Conservation (phyloP, 148 eudicot species). For the Polygonum maritimum region DNA sequence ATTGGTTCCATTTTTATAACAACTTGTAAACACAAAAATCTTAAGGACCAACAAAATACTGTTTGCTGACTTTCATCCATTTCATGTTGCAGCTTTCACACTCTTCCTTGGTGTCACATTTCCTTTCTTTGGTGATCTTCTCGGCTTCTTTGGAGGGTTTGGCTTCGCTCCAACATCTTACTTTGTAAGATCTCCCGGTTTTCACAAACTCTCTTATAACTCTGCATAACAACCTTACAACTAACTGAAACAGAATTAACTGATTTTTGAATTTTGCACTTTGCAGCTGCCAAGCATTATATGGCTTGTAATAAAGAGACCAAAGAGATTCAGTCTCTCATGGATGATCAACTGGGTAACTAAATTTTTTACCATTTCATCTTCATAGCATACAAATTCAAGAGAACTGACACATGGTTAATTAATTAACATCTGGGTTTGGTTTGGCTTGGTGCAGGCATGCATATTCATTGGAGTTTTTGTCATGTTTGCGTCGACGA, state of each 20-base stretch:
- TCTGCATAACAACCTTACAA: neutral
- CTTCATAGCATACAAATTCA: neutral
- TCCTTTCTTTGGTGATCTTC: constrained; percentile 95
- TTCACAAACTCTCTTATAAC: neutral
- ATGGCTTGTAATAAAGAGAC: constrained; percentile 77
- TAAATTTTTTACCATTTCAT: neutral
- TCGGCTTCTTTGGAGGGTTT: constrained; percentile 95
- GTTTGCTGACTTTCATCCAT: neutral
- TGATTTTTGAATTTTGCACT: neutral
- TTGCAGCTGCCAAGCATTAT: constrained; percentile 81
- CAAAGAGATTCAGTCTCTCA: constrained; percentile 54
- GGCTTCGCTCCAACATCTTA: constrained; percentile 92
- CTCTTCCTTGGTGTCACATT: constrained; percentile 74
- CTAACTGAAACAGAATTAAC: neutral
- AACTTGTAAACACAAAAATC: neutral
- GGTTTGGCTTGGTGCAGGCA: constrained; percentile 27
- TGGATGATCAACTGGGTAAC: constrained; percentile 90
- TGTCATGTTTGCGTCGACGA: constrained; percentile 75
- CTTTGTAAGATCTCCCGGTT: constrained; percentile 37
- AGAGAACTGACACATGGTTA: neutral
- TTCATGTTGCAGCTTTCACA: constrained; percentile 51
- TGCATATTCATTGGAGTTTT: constrained; percentile 65
- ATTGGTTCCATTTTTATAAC: neutral
- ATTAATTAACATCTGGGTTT: neutral
- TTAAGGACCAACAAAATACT: too few relatives aligned